These are phyloP conservation scores for Maudiozyma saulgeensis DNA, from an alignment of 805 yeast species.

Conservation along the genomic window DNA sequence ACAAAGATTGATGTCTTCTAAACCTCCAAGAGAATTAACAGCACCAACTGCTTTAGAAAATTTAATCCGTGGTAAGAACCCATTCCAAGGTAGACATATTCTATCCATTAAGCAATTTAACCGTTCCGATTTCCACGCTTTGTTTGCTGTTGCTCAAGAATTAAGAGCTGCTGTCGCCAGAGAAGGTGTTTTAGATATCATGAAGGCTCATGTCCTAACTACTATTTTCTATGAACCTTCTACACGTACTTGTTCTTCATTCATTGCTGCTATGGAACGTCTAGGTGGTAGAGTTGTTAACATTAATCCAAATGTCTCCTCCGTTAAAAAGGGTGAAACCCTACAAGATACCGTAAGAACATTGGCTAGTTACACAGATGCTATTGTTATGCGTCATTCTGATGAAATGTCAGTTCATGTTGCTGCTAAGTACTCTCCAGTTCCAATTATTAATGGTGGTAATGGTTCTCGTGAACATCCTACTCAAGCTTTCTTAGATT, in stretches of 20 bases:
- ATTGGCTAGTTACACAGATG: slow-evolving; percentile 91
- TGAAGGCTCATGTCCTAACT: slow-evolving; percentile 83
- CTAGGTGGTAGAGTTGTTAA: slow-evolving; percentile 95
- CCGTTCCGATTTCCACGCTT: slow-evolving; percentile 81
- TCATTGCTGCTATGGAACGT: slow-evolving; percentile 99
- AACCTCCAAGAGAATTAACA: slow-evolving; percentile 61
- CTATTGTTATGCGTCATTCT: slow-evolving; percentile 95
- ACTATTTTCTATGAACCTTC: slow-evolving; percentile 98
- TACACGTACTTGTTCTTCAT: slow-evolving; percentile 92
- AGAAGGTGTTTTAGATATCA: slow-evolving; percentile 83
- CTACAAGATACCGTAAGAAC: slow-evolving; percentile 94
- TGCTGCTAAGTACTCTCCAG: slow-evolving; percentile 94
- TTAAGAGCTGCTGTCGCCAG: slow-evolving; percentile 95
- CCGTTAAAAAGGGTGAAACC: slow-evolving; percentile 96
- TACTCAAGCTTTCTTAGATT: slow-evolving; percentile 93
- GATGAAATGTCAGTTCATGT: slow-evolving; percentile 81
- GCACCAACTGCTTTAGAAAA: slow-evolving; percentile 74
- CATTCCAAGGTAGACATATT: slow-evolving; percentile 82
- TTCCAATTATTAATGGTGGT: slow-evolving; percentile 96
- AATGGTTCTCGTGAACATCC: slow-evolving; percentile 98
- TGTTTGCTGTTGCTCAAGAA: slow-evolving; percentile 96
- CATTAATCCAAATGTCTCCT: slow-evolving; percentile 76
- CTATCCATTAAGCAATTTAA: slow-evolving; percentile 80
- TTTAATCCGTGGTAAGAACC: slow-evolving; percentile 72
- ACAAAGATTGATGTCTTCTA: slow-evolving; percentile 51